A percentile compares a stretch with the other conserved stretches of the same genome.
These are phyloP conservation scores for Leccinum uliginosum DNA, from an alignment of 768 basidiomycete genomes.

Conservation along the genomic window DNA sequence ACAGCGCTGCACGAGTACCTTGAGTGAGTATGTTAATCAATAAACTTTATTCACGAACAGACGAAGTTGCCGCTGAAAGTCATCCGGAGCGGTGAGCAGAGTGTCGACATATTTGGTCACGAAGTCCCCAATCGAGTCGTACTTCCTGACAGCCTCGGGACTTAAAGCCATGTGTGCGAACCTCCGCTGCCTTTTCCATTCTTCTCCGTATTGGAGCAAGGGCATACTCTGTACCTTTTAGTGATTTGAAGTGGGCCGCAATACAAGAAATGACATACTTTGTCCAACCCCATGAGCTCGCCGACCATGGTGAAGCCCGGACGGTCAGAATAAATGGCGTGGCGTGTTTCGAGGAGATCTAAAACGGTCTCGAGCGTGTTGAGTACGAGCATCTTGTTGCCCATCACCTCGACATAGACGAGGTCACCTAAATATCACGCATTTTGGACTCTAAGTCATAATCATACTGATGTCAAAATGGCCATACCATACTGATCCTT, in stretches of 20 bases:
- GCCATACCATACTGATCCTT: conserved; percentile 7
- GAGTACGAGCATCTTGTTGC: conserved; percentile 26
- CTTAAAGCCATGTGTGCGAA: conserved; percentile 30
- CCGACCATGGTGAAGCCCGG: conserved; percentile 35
- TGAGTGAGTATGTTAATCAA: background rate
- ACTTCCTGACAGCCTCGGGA: conserved; percentile 28
- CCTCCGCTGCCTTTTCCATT: conserved; percentile 23
- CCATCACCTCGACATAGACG: conserved; percentile 26
- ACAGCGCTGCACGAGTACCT: background rate
- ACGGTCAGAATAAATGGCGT: conserved; percentile 27
- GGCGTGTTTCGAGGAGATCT: conserved; percentile 29
- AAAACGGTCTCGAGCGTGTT: conserved; percentile 25
- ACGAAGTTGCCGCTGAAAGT: conserved; percentile 21
- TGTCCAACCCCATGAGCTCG: conserved; percentile 30
- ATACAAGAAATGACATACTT: conserved; percentile 1
- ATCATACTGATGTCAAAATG: background rate
- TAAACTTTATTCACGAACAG: conserved; percentile 7
- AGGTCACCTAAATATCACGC: conserved; percentile 23
- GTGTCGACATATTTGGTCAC: conserved; percentile 14
- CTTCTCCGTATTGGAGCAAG: conserved; percentile 19
- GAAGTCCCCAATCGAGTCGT: conserved; percentile 29
- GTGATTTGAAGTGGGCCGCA: background rate
- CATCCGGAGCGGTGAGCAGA: conserved; percentile 12
- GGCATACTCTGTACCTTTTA: conserved; percentile 18
- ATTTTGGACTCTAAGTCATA: background rate